These are phyloP conservation scores for Calonectria pseudoturangicola DNA, from an alignment of 2,329 filamentous ascomycete species.

Conservation along the genomic window DNA sequence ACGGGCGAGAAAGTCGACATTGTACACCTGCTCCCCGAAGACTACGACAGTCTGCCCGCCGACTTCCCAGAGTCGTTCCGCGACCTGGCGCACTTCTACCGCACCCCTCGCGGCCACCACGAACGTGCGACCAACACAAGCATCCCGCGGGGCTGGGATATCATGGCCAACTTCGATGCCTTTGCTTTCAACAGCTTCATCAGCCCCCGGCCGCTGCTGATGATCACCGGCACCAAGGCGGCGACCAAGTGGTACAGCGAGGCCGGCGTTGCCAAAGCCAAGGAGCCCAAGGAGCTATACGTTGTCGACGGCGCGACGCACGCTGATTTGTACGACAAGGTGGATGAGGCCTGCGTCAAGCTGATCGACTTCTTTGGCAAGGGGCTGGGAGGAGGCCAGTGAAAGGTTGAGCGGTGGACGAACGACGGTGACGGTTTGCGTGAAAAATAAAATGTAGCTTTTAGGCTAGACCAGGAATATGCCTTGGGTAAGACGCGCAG, in stretches of 20 bases:
- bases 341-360: constrained; percentile 41
- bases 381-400: constrained; percentile 2
- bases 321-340: constrained; percentile 44
- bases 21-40: constrained; percentile 30
- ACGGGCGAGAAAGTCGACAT: constrained; percentile 12
- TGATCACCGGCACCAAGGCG: constrained; percentile 33
- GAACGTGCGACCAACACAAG: constrained; percentile 17
- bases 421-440: too few relatives aligned
- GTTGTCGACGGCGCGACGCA: constrained; percentile 44
- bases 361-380: constrained; percentile 41
- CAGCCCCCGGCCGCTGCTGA: constrained; percentile 35
- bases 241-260: constrained; percentile 33
- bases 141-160: constrained; percentile 31
- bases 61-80: constrained; percentile 36
- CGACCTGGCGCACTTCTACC: constrained; percentile 40
- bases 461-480: not conserved
- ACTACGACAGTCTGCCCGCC: constrained; percentile 22
- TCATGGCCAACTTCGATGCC: constrained; percentile 31
- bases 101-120: constrained; percentile 39
- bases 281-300: constrained; percentile 45
- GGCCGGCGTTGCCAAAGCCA: constrained; percentile 35
- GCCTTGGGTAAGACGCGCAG: too few relatives aligned
- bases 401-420: not conserved
- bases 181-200: constrained; percentile 30
- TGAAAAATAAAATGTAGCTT: not conserved